Evolutionary conservation across 2,329 filamentous ascomycete species (phyloP), one percentile per base, ranked within the genome.

Genomic region (Aspergillus novoparasiticus): DNA sequence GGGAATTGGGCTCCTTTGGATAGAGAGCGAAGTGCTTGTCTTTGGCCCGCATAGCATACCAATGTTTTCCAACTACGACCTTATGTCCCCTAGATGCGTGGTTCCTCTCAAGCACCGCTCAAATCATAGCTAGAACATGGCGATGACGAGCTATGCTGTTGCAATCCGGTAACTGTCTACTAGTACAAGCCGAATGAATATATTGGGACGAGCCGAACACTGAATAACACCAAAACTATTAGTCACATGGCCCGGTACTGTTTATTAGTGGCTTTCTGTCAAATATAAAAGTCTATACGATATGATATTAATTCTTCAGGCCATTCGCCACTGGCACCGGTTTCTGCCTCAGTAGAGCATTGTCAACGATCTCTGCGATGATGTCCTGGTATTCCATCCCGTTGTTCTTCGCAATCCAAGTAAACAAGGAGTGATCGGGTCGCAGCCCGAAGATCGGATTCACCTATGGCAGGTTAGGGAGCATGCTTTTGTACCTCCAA

Each of bases 361-460:
- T 50, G 26, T 63, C 58, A 23, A 66, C 41, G 16, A 66, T 63
- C 21, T 19, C 53, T 8, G 16, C 48, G 54, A 66, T 39, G 10
- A 66, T 50, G 26, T 60, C 21, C 36, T 61, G 30, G 32, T 63
- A 65, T 19, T 41, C 55, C 26, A 66, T 60, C 12, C 63, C 63
- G 36, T 65, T 65, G 8, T 57, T 55, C 46, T 60, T n/a, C 16
- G 65, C 62, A 19, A 53, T 57, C 34, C 39, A 32, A 23, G 63
- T 48, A 23, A 65, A 43, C 6, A 55, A 45, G 10, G 65, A 66
- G 45, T 65, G 26, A 10, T 51, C 55, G 23, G 65, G 65, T 32
- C 59, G 60, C 16, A 66, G 39, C n/a, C 65, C 65, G 16, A 61
- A 58, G 23, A 66, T 63, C 6, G 65, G 65, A 39, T 66, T 66